phyloP scores from a whole-genome alignment of 2,329 filamentous ascomycete species.

The Phaeoacremonium minimum region DNA sequence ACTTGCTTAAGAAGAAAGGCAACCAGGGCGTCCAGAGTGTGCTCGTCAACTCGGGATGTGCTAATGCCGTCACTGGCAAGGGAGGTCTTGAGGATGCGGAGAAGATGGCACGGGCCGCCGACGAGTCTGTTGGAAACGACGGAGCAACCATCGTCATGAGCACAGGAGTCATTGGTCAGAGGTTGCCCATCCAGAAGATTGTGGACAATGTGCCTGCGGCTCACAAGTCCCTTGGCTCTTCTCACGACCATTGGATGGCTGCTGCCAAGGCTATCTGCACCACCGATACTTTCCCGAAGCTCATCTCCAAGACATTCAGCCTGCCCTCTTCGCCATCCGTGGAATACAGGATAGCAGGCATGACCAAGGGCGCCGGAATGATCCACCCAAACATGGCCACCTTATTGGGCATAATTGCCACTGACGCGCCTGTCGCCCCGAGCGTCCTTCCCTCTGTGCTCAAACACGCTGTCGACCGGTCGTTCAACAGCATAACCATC shows the following conservation, averaged over 20 bases:
- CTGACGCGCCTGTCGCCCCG: constrained; percentile 77
- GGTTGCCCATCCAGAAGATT: constrained; percentile 89
- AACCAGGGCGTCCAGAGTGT: constrained; percentile 74
- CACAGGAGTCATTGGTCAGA: constrained; percentile 95
- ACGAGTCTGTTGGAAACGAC: constrained; percentile 50
- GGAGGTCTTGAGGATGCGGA: constrained; percentile 85
- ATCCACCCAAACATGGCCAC: constrained; percentile 99
- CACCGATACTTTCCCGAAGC: constrained; percentile 97
- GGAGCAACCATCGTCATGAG: constrained; percentile 89
- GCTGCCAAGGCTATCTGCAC: constrained; percentile 93
- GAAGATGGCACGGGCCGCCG: constrained; percentile 76
- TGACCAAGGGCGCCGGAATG: constrained; percentile 92
- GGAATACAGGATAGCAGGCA: constrained; percentile 83
- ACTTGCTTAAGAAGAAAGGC: constrained; percentile 61
- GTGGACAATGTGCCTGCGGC: constrained; percentile 75
- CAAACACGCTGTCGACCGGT: constrained; percentile 69
- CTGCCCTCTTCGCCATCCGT: constrained; percentile 73
- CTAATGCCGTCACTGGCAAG: constrained; percentile 93
- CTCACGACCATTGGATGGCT: constrained; percentile 81
- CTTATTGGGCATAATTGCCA: constrained; percentile 84
- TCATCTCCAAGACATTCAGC: constrained; percentile 78
- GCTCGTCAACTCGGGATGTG: constrained; percentile 92
- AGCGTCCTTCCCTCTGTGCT: constrained; percentile 66
- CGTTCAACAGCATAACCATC: constrained; percentile 95
- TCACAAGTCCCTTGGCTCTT: constrained; percentile 63